Percentiles rank a stretch among this genome's conserved stretches.
Evolutionary conservation across 202 grass and related monocot species (phyloP).

Genomic region (Cymbopogon flexuosus): DNA sequence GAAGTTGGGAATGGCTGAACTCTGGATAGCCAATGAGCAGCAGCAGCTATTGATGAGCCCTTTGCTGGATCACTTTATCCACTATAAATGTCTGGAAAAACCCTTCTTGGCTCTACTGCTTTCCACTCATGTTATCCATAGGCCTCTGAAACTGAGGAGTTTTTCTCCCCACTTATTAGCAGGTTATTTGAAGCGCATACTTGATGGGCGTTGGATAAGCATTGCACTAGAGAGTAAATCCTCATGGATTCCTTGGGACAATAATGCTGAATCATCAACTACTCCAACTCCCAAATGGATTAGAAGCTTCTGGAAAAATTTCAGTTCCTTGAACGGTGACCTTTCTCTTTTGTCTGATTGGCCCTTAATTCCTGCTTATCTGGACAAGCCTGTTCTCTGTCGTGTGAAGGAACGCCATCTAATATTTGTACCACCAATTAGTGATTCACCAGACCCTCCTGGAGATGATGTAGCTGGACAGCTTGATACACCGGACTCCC

Average conservation of each 20-base stretch:
- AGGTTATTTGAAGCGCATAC: slow-evolving; percentile 66
- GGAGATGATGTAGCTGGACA: slow-evolving; percentile 27
- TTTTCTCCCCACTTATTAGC: slow-evolving; percentile 79
- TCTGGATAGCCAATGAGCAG: slow-evolving; percentile 83
- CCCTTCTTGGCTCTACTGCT: slow-evolving; percentile 64
- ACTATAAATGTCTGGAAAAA: slow-evolving; percentile 81
- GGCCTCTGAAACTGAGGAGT: slow-evolving; percentile 61
- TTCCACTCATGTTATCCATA: slow-evolving; percentile 65
- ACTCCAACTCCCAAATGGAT: slow-evolving; percentile 73
- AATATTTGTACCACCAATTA: slow-evolving; percentile 70
- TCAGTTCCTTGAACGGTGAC: slow-evolving; percentile 62
- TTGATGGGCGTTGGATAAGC: slow-evolving; percentile 62
- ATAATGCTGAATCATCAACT: slow-evolving; percentile 42
- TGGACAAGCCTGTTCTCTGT: slow-evolving; percentile 59
- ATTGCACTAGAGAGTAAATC: slow-evolving; percentile 36
- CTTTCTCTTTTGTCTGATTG: slow-evolving; percentile 77
- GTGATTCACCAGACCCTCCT: slow-evolving; percentile 22
- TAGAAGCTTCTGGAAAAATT: slow-evolving; percentile 80
- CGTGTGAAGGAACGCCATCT: slow-evolving; percentile 66
- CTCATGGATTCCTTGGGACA: slow-evolving; percentile 80
- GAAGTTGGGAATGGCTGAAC: slow-evolving; percentile 71
- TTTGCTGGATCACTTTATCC: slow-evolving; percentile 72
- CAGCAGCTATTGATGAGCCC: slow-evolving; percentile 80
- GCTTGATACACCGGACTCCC: slow-evolving; percentile 1
- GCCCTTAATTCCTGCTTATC: slow-evolving; percentile 91